phyloP scores from a whole-genome alignment of 83 land plant species.

The Thuja plicata region DNA sequence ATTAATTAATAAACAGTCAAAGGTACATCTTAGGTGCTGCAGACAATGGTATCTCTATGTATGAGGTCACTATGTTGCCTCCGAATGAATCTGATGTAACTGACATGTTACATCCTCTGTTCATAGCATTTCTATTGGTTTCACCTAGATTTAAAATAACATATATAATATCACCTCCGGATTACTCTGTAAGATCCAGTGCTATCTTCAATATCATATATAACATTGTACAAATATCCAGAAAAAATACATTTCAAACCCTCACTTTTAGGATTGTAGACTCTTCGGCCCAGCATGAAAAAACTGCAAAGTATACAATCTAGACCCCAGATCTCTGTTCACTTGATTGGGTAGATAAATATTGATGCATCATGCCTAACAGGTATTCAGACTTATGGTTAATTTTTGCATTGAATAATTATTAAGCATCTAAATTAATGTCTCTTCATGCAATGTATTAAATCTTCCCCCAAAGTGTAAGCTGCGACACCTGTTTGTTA shows the following conservation, averaged over 20 bases:
- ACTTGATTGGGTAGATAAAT: background rate
- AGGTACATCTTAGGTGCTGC: too few species aligned
- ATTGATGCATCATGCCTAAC: background rate
- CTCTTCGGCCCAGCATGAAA: background rate
- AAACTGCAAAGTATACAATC: background rate
- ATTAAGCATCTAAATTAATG: background rate
- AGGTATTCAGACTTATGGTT: background rate
- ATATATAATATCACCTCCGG: background rate
- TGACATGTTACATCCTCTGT: background rate
- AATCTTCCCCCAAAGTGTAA: background rate
- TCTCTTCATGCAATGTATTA: background rate
- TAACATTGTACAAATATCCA: background rate
- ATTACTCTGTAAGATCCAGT: background rate
- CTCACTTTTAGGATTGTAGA: background rate
- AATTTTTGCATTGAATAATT: too few species aligned
- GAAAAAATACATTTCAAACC: background rate
- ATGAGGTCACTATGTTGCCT: background rate
- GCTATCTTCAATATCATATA: background rate
- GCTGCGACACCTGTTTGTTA: background rate
- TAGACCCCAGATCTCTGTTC: background rate
- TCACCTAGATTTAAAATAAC: too few species aligned
- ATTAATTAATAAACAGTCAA: too few species aligned
- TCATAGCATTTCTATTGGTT: background rate
- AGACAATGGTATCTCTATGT: too few species aligned
- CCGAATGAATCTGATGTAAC: background rate